Percentiles rank a stretch among this genome's conserved stretches.
Conservation (phyloP, 2,329 filamentous ascomycete genomes). For the Apiospora aurea region DNA sequence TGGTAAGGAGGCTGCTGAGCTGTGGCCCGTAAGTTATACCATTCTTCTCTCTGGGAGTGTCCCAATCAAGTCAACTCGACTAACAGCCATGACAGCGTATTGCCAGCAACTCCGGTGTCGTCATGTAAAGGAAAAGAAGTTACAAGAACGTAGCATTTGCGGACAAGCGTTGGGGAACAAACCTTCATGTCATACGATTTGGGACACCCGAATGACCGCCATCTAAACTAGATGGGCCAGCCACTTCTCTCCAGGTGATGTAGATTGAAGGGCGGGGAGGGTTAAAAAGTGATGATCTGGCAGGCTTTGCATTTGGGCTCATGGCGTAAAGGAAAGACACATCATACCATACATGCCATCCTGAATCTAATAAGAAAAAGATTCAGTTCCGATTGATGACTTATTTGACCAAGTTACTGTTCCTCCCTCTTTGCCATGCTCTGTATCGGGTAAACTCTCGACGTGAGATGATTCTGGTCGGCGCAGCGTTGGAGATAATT, state of each 20-base stretch:
- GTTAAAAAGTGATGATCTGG: constrained; percentile 47
- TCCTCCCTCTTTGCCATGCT: not conserved
- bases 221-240: constrained; percentile 31
- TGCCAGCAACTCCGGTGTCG: constrained; percentile 99
- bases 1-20: constrained; percentile 99
- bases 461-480: not conserved
- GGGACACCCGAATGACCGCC: constrained; percentile 31
- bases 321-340: constrained; percentile 58
- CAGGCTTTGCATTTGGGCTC: constrained; percentile 61
- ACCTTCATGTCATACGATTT: constrained; percentile 35
- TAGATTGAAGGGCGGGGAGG: constrained; percentile 15
- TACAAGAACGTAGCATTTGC: constrained; percentile 27
- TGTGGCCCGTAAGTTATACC: constrained; percentile 84
- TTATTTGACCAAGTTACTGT: constrained; percentile 1
- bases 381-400: constrained; percentile 37
- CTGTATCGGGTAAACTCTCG: too few species aligned
- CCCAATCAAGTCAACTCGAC: constrained; percentile 20
- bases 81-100: constrained; percentile 74
- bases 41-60: not conserved
- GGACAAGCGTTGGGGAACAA: constrained; percentile 20
- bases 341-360: constrained; percentile 59
- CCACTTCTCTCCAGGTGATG: constrained; percentile 32
- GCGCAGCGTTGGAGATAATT: not conserved
- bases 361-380: constrained; percentile 46
- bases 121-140: constrained; percentile 80